Conservation (phyloP, 2,329 filamentous ascomycete species). For the Hypoxylon sp. region DNA sequence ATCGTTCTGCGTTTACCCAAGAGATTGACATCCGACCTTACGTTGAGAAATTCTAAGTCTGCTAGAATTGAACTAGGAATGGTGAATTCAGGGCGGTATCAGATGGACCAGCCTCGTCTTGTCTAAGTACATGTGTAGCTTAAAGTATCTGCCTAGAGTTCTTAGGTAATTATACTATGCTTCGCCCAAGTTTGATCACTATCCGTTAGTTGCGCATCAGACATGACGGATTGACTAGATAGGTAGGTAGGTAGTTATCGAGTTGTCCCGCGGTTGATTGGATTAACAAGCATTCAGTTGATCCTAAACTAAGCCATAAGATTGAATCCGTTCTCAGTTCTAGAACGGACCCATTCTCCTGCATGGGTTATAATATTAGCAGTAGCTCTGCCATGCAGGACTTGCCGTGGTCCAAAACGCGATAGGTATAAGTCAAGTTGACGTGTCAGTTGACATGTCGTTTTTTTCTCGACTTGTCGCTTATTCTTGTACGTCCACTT, state of each 20-base stretch:
- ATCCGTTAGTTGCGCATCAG: neutral
- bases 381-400: slow-evolving; percentile 31
- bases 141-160: neutral
- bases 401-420: slow-evolving; percentile 16
- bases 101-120: neutral
- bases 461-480: slow-evolving; percentile 28
- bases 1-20: slow-evolving; percentile 75
- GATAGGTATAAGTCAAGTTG: slow-evolving; percentile 19
- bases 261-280: slow-evolving; percentile 6
- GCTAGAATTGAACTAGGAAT: neutral
- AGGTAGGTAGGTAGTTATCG: too few relatives aligned
- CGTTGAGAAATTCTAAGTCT: slow-evolving; percentile 72
- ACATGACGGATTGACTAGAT: neutral
- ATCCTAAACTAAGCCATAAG: slow-evolving; percentile 36
- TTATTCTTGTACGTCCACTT: slow-evolving; percentile 25
- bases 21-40: slow-evolving; percentile 78
- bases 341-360: slow-evolving; percentile 28
- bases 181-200: neutral
- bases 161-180: neutral
- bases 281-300: slow-evolving; percentile 18
- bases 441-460: slow-evolving; percentile 12
- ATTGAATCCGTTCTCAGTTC: slow-evolving; percentile 20
- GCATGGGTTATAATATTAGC: slow-evolving; percentile 38
- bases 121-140: neutral
- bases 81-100: neutral